Evolutionary conservation across 768 basidiomycete genomes (phyloP).

Genomic region (Serendipita sp.): DNA sequence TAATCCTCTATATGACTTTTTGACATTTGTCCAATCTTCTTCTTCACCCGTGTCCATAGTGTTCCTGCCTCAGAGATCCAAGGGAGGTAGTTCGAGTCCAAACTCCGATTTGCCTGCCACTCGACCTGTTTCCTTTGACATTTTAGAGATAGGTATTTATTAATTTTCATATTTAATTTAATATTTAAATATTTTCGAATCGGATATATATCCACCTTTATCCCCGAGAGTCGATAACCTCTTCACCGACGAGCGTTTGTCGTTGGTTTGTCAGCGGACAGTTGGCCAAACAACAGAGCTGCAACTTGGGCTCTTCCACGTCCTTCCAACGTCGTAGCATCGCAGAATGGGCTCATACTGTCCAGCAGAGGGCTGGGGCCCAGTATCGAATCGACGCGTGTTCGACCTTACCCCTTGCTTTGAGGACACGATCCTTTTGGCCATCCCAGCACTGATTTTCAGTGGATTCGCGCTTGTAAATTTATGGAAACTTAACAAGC

Average conservation of each 20-base stretch:
- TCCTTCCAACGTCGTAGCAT: background rate
- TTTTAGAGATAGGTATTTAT: too few relatives aligned
- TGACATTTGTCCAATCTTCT: slow-evolving; percentile 1
- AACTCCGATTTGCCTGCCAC: too few relatives aligned
- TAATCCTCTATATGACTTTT: slow-evolving; percentile 31
- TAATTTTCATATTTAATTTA: too few relatives aligned
- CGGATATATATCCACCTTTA: too few relatives aligned
- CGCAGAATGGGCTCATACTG: background rate
- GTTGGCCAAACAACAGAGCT: too few relatives aligned
- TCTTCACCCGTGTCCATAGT: background rate
- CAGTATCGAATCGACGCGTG: slow-evolving; percentile 37
- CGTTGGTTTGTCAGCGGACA: too few relatives aligned
- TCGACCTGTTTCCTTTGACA: too few relatives aligned
- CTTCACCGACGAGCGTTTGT: background rate
- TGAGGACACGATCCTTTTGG: slow-evolving; percentile 54
- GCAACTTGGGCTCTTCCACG: background rate
- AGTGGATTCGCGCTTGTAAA: slow-evolving; percentile 28
- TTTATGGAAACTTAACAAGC: slow-evolving; percentile 19
- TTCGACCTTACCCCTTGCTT: slow-evolving; percentile 75
- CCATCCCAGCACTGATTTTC: slow-evolving; percentile 32
- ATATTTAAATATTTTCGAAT: too few relatives aligned
- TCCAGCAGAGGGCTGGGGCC: slow-evolving; percentile 42
- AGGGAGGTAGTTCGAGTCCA: background rate
- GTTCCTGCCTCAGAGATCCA: background rate
- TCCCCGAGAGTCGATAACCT: too few relatives aligned